Evolutionary conservation across 2,329 filamentous ascomycete genomes (phyloP).

Genomic region (Chaetomium sp.): DNA sequence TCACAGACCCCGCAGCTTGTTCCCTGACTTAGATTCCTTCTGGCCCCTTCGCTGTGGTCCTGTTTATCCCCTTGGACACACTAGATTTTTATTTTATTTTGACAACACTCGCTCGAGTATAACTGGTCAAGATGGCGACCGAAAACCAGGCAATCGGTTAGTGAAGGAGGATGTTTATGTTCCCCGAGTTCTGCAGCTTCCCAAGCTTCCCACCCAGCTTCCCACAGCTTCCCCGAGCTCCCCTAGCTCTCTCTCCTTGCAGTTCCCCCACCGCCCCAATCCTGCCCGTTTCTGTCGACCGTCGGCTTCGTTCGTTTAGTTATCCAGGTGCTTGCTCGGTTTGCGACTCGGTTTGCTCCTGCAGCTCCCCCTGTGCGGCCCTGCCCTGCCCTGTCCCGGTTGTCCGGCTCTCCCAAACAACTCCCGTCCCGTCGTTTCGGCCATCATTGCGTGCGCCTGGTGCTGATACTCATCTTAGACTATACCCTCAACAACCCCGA

Average conservation of each 20-base stretch:
- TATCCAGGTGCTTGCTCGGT: not conserved
- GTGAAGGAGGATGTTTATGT: conserved; percentile 30
- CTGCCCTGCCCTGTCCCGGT: conserved; percentile 4
- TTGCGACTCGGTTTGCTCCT: conserved; percentile 7
- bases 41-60: conserved; percentile 16
- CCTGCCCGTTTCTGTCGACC: not conserved
- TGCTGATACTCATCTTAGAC: conserved; percentile 55
- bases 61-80: conserved; percentile 1
- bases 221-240: not conserved
- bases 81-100: conserved; percentile 1
- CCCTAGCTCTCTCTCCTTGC: not conserved
- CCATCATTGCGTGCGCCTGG: conserved; percentile 7
- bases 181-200: not conserved
- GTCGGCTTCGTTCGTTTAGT: not conserved
- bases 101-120: conserved; percentile 17
- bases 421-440: not conserved
- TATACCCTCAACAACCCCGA: conserved; percentile 89
- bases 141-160: conserved; percentile 45
- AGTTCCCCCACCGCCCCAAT: not conserved
- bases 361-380: conserved; percentile 12
- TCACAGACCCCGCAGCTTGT: conserved; percentile 29
- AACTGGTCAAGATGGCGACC: conserved; percentile 42
- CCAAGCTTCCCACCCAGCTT: not conserved
- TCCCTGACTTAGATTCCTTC: conserved; percentile 21
- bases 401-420: not conserved